phyloP scores from a whole-genome alignment of 148 eudicot species.

The Talinum fruticosum region DNA sequence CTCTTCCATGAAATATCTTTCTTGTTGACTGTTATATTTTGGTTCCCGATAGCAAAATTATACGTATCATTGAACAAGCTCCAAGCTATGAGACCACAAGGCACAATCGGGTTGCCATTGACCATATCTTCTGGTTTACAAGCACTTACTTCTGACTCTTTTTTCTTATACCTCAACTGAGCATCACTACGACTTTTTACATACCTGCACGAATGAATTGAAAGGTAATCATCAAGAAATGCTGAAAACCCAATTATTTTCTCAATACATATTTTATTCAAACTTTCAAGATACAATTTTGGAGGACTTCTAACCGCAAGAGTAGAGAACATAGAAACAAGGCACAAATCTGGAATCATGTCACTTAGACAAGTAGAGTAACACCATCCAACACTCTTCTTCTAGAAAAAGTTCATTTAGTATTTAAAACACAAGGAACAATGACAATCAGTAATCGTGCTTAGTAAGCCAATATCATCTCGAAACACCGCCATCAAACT shows the following conservation, averaged over 20 bases:
- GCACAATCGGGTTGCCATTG: slow-evolving; percentile 53
- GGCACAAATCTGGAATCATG: not conserved
- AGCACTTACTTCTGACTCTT: slow-evolving; percentile 28
- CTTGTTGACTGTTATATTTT: slow-evolving; percentile 54
- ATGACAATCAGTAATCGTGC: not conserved
- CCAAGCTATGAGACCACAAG: slow-evolving; percentile 99
- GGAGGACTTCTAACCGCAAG: not conserved
- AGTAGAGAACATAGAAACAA: not conserved
- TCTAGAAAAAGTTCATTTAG: not conserved
- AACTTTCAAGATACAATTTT: not conserved
- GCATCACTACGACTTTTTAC: slow-evolving; percentile 80
- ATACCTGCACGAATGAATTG: slow-evolving; percentile 36
- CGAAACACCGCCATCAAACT: not conserved
- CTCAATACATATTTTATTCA: not conserved
- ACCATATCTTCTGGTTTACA: slow-evolving; percentile 55
- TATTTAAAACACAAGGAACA: not conserved
- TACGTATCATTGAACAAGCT: slow-evolving; percentile 98
- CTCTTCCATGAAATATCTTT: slow-evolving; percentile 92
- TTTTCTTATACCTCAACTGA: slow-evolving; percentile 44
- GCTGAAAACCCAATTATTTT: slow-evolving; percentile 1
- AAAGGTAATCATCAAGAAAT: not conserved
- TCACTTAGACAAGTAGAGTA: not conserved
- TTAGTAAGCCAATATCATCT: not conserved
- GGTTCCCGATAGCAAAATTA: slow-evolving; percentile 48
- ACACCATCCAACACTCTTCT: not conserved